Evolutionary conservation across 208 protist genomes (phyloP), one percentile per base, ranked within the genome.

Genomic region (Leishmania guyanensis): DNA sequence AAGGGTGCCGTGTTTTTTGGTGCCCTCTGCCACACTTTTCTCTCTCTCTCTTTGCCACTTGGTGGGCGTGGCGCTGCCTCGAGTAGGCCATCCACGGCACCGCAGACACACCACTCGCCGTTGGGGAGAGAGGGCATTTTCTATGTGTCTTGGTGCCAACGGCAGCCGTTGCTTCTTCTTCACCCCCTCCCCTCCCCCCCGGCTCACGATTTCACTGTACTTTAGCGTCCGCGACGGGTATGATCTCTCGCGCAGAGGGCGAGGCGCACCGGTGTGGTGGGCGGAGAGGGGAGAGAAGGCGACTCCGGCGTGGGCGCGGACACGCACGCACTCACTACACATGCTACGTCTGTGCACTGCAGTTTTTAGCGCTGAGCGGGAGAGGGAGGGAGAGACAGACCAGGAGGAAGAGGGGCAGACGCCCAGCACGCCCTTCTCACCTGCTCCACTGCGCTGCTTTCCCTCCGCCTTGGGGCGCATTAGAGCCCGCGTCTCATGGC

Each of bases 401-500:
- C 6, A 71, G 66, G 66, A 17, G 64, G 16, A 26, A 50, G 20
- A 50, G 66, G 22, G 1, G 0, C 58, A n/a, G 58, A 64, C 58
- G 58, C 33, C 12, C 39, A 6, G 17, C 66, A 46, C 33, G 39
- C 29, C 3, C 39, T 22, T 26, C 39, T 50, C 17, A 10, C 14
- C 39, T 9, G 66, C 33, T 20, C 20, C 48, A 60, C n/a, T n/a
- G 22, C 29, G 1, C 46, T 58, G 48, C 48, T n/a, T 85, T 56
- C n/a, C 50, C 29, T 75, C n/a, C 16, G 16, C n/a, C 22, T 17
- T 54, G 43, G 26, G 39, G 26, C 36, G 5, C 33, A n/a, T 77
- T 43, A 65, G 51, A 79, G 26, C 12, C 0, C 51, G 3, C 53
- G 48, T 29, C 80, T 64, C 22, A 78, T 68, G 5, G 85, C 72